phyloP scores from a whole-genome alignment of 129 eudicot species.

The Escallonia rubra region DNA sequence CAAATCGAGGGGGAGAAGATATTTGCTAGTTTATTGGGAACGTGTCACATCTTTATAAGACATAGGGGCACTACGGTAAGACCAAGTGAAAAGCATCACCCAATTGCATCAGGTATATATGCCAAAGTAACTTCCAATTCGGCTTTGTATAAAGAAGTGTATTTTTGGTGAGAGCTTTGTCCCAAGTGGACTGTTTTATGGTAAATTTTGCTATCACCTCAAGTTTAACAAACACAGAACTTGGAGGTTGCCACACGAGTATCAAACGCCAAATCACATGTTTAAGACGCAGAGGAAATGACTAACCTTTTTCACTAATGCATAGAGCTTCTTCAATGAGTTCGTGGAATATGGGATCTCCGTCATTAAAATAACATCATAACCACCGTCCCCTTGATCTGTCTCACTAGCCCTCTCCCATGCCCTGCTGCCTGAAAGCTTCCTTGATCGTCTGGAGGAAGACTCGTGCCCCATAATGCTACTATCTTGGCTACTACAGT shows the following conservation, averaged over 20 bases:
- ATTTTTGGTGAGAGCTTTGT: too few relatives aligned
- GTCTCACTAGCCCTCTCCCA: constrained; percentile 72
- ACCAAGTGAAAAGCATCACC: too few relatives aligned
- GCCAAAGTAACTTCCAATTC: neutral
- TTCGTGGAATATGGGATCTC: constrained; percentile 53
- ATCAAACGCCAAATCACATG: too few relatives aligned
- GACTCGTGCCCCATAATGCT: constrained; percentile 39
- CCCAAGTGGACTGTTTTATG: too few relatives aligned
- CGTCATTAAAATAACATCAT: constrained; percentile 63
- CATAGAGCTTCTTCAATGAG: constrained; percentile 53
- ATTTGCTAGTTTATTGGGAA: too few relatives aligned
- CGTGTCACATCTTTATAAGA: too few relatives aligned
- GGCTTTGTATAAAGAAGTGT: neutral
- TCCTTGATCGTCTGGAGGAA: constrained; percentile 46
- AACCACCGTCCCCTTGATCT: constrained; percentile 54
- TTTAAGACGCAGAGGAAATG: neutral
- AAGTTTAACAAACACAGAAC: too few relatives aligned
- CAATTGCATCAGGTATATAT: too few relatives aligned
- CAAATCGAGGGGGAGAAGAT: too few relatives aligned
- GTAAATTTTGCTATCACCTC: too few relatives aligned
- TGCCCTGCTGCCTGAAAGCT: constrained; percentile 64
- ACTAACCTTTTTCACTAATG: constrained; percentile 63
- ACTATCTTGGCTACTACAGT: constrained; percentile 63
- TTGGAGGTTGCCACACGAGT: too few relatives aligned
- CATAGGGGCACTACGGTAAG: too few relatives aligned